Base-by-base conservation (phyloP, 2,329 filamentous ascomycete genomes). In the Monilinia polystroma region DNA sequence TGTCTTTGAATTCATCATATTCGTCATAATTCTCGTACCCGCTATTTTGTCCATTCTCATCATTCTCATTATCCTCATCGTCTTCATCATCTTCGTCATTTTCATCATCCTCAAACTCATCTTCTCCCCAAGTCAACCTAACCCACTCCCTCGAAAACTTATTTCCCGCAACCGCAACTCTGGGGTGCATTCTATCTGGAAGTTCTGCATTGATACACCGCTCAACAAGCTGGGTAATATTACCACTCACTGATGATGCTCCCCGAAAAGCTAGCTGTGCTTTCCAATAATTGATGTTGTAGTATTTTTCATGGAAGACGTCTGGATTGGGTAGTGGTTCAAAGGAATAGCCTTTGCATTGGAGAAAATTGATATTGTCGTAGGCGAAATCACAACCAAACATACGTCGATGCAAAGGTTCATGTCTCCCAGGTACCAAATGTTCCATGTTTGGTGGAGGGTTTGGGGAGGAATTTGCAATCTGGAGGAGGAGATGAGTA, bases 311-410 rank as follows among this genome's bases (percentile, higher is more conserved):
- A 57, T 57, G 55, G 38, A 43, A 43, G 8, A 1, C 10, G 4
- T 29, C 23, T 18, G 23, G 14, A 45, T 29, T 26, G 2, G 11
- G 38, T 1, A 57, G 7, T 4, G 3, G 0, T 1, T 57, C 38
- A 5, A 57, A 57, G n/a, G 38, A 57, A 57, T 57, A 45, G 23
- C 23, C 55, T 29, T 45, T 57, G 14, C 38, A 57, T 45, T 45
- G 38, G 38, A 57, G 41, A 57, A 12, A n/a, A 7, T 43, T 43
- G 2, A 57, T 57, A n/a, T 41, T 20, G 7, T 43, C 35, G n/a
- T 57, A 57, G 4, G 55, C 45, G 16, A 45, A 57, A 7, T 45
- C n/a, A 4, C 23, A 45, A 29, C 23, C 23, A 2, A 57, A 20
- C 14, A 57, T 26, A 7, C 8, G 38, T 26, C 38, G 55, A 20